Percentiles rank a stretch among this genome's conserved stretches.
Conservation (phyloP, 805 yeast genomes). For the Lachancea kluyveri region DNA sequence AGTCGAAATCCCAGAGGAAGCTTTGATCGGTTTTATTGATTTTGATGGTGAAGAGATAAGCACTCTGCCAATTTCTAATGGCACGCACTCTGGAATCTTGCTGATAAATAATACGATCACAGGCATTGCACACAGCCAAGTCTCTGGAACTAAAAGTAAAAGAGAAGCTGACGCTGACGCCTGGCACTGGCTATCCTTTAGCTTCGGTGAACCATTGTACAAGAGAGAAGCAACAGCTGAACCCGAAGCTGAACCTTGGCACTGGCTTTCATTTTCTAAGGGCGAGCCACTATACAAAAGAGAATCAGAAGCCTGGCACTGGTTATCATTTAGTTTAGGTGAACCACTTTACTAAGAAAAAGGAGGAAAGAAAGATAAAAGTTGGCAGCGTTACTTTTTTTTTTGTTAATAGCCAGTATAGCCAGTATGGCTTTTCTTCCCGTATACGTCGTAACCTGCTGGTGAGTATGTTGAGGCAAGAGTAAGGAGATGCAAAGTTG, state of each 20-base stretch:
- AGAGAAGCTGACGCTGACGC: no score
- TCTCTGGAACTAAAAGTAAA: no score
- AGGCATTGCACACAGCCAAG: no score
- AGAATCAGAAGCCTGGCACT: constrained; percentile 28
- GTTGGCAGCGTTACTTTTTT: no score
- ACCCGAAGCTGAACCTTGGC: constrained; percentile 25
- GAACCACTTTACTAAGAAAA: constrained; percentile 22
- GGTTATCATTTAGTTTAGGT: constrained; percentile 23
- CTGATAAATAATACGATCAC: constrained; percentile 29
- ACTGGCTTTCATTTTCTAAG: constrained; percentile 20
- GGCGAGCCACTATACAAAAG: constrained; percentile 29
- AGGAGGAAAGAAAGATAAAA: no score
- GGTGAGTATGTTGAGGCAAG: no score
- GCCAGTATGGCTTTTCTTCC: no score
- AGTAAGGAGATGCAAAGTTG: no score
- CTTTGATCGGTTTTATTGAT: constrained; percentile 27
- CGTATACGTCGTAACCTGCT: no score
- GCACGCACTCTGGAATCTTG: constrained; percentile 25
- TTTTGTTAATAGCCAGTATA: no score
- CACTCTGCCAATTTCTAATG: constrained; percentile 24
- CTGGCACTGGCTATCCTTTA: constrained; percentile 24
- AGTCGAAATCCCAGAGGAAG: constrained; percentile 26
- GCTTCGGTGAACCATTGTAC: constrained; percentile 26
- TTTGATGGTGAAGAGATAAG: constrained; percentile 25
- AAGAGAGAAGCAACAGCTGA: constrained; percentile 18